These are phyloP conservation scores for Ilex asprella DNA, from an alignment of 257 asterid species.

Conservation along the genomic window DNA sequence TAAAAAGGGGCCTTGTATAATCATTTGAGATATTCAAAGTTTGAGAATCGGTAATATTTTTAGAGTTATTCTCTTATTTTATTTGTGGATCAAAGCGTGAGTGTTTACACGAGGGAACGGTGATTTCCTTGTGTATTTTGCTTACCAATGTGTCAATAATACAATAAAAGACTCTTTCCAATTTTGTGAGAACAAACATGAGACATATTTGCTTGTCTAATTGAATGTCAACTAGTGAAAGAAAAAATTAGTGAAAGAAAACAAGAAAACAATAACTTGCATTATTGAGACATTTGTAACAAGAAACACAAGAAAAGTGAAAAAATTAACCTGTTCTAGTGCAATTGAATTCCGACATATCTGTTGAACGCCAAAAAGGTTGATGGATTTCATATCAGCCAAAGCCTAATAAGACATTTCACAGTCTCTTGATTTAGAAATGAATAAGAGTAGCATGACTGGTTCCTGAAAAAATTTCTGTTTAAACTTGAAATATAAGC, in stretches of 20 bases:
- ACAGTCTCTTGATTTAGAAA: not conserved
- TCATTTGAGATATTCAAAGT: too few species aligned
- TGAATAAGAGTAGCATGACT: not conserved
- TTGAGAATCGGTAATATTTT: too few species aligned
- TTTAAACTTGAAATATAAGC: conserved; percentile 18
- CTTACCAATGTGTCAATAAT: too few species aligned
- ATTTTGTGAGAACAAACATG: too few species aligned
- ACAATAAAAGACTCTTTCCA: too few species aligned
- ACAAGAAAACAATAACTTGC: not conserved
- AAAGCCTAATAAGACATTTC: conserved; percentile 54
- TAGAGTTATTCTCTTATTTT: too few species aligned
- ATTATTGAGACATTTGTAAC: not conserved
- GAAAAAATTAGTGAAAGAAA: too few species aligned
- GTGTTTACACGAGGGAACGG: too few species aligned
- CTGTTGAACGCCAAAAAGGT: conserved; percentile 98
- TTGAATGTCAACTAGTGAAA: not conserved
- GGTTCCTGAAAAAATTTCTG: conserved; percentile 1
- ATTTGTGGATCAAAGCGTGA: too few species aligned
- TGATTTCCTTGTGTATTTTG: too few species aligned
- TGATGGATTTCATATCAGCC: conserved; percentile 84
- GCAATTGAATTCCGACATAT: conserved; percentile 97
- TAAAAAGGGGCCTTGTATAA: too few species aligned
- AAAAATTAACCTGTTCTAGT: conserved; percentile 71
- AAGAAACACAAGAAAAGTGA: conserved; percentile 6
- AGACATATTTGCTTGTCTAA: too few species aligned